Conservation (phyloP, 2,329 filamentous ascomycete genomes). For the Pseudogymnoascus sp. region DNA sequence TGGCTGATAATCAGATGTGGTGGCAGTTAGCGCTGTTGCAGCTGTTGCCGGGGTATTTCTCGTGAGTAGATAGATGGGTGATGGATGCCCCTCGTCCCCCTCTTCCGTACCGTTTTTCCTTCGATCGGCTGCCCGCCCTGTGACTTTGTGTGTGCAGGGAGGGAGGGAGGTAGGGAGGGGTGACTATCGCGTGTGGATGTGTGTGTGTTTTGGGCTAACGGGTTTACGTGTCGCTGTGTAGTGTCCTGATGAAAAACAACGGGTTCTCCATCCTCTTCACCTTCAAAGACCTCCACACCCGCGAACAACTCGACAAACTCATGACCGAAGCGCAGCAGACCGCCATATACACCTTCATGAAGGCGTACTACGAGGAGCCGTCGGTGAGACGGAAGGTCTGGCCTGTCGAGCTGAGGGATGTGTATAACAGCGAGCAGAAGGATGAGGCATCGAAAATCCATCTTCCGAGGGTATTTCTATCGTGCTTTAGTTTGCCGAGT, state of each 20-base stretch:
- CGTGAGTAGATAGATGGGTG: background rate
- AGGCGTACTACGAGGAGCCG: no score
- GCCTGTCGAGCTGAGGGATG: background rate
- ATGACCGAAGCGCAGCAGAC: background rate
- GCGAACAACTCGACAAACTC: background rate
- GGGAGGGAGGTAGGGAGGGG: no score
- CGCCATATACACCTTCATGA: background rate
- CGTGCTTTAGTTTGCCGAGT: background rate
- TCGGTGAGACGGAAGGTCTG: background rate
- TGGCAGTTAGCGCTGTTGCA: background rate
- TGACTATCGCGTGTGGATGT: no score
- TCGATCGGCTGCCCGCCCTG: no score
- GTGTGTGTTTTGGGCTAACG: no score
- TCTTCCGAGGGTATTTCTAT: background rate
- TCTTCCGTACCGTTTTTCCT: background rate
- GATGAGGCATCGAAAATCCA: background rate
- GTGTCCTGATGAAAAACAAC: no score
- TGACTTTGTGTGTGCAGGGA: no score
- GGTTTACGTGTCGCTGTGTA: no score
- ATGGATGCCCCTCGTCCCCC: background rate
- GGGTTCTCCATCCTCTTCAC: background rate
- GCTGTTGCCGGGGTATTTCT: background rate
- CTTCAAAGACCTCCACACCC: no score
- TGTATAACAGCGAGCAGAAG: background rate
- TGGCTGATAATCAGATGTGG: background rate